Percentiles rank a stretch among this genome's conserved stretches.
Conservation (phyloP, 2,329 filamentous ascomycete species). For the Calonectria henricotiae region DNA sequence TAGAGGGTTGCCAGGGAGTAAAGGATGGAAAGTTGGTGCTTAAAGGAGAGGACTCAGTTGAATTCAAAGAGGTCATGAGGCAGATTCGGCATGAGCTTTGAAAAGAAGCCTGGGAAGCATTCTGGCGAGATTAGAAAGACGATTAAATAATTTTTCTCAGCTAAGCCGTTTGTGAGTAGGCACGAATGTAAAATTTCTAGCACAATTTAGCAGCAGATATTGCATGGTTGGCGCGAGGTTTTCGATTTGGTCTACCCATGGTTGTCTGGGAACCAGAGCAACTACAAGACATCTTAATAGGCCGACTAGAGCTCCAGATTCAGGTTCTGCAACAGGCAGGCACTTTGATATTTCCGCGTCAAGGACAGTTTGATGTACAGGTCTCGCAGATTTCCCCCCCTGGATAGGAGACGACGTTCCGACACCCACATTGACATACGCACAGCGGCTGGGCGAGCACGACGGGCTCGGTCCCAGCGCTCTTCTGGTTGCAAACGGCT, state of each 20-base stretch:
- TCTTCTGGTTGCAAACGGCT: neutral
- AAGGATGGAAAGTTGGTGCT: conserved; percentile 42
- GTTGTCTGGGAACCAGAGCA: neutral
- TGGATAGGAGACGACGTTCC: conserved; percentile 14
- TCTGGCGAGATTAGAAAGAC: conserved; percentile 26
- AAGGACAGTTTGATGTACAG: conserved; percentile 6
- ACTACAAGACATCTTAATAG: neutral
- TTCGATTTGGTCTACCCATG: neutral
- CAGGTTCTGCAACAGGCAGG: neutral
- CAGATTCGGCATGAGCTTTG: conserved; percentile 37
- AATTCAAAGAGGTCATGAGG: conserved; percentile 39
- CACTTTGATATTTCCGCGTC: neutral
- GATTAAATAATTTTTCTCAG: neutral
- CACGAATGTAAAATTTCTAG: neutral
- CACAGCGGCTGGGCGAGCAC: neutral
- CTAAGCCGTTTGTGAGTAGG: neutral
- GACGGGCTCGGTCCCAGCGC: neutral
- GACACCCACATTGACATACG: conserved; percentile 2
- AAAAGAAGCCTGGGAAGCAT: conserved; percentile 37
- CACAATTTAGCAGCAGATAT: neutral
- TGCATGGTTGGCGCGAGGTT: neutral
- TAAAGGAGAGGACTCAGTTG: conserved; percentile 41
- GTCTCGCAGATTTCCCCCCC: conserved; percentile 2
- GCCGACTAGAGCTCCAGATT: neutral
- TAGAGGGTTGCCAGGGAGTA: conserved; percentile 46